Conservation (phyloP, 805 yeast species). For the Yarrowia alimentaria region DNA sequence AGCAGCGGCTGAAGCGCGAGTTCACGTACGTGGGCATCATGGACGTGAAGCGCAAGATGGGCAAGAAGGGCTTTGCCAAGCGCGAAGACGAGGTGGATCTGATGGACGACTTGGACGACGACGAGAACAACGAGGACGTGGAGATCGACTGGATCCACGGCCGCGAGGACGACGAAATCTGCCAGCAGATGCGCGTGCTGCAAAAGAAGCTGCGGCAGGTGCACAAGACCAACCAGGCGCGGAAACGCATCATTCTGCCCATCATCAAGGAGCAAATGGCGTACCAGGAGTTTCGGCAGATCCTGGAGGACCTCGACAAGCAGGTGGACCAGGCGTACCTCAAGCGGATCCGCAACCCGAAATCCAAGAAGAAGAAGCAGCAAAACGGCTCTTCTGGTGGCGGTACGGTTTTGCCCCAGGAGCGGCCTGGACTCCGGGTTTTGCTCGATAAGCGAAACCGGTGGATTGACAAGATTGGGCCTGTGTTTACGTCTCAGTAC, state of each 20-base stretch:
- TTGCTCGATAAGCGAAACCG: slow-evolving; percentile 79
- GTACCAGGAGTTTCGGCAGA: slow-evolving; percentile 89
- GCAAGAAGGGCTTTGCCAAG: slow-evolving; percentile 32
- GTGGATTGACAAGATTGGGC: slow-evolving; percentile 90
- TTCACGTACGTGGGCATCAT: slow-evolving; percentile 86
- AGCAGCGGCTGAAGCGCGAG: slow-evolving; percentile 84
- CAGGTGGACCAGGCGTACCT: slow-evolving; percentile 94
- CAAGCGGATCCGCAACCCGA: slow-evolving; percentile 74
- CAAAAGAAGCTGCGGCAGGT: slow-evolving; percentile 67
- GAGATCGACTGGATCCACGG: slow-evolving; percentile 71
- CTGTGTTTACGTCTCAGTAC: slow-evolving; percentile 65
- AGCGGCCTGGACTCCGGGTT: slow-evolving; percentile 66
- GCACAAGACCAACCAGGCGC: slow-evolving; percentile 59
- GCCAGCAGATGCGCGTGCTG: slow-evolving; percentile 72
- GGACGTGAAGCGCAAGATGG: slow-evolving; percentile 38
- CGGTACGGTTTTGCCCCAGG: slow-evolving; percentile 17
- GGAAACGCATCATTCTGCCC: slow-evolving; percentile 67
- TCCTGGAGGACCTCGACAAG: slow-evolving; percentile 89
- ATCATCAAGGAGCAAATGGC: slow-evolving; percentile 84
- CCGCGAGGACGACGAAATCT: slow-evolving; percentile 91
- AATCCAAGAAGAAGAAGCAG: slow-evolving; percentile 55
- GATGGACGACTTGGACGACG: slow-evolving; percentile 30
- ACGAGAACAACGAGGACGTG: slow-evolving; percentile 38
- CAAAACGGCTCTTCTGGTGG: slow-evolving; percentile 31
- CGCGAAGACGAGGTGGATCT: slow-evolving; percentile 31